Evolutionary conservation across 148 eudicot species (phyloP).

Genomic region (Salicornia ramosissima): DNA sequence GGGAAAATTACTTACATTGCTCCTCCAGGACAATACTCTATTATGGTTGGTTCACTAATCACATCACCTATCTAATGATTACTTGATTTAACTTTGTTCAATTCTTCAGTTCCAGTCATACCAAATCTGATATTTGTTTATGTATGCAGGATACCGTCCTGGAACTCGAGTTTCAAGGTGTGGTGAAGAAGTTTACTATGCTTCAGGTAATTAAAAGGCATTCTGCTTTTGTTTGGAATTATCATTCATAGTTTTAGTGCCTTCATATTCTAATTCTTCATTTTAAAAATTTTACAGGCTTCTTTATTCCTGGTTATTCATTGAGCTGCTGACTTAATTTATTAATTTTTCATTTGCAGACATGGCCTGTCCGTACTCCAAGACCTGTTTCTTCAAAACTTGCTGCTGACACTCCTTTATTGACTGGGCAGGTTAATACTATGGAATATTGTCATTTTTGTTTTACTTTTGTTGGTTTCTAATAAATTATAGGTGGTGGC

Average conservation of each 20-base stretch:
- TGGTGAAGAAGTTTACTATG: constrained; percentile 88
- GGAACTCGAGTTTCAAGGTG: constrained; percentile 98
- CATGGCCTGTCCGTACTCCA: constrained; percentile 98
- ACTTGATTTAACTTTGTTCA: background rate
- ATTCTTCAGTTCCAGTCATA: background rate
- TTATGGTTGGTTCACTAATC: constrained; percentile 46
- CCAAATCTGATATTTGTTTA: background rate
- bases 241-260: background rate
- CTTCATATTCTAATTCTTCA: background rate
- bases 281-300: background rate
- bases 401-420: constrained; percentile 97
- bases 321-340: background rate
- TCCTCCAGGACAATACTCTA: constrained; percentile 89
- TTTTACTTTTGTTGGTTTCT: background rate
- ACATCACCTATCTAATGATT: constrained; percentile 1
- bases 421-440: constrained; percentile 84
- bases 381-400: constrained; percentile 96
- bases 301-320: background rate
- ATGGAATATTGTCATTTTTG: background rate
- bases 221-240: constrained; percentile 12
- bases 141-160: constrained; percentile 83
- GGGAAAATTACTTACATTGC: constrained; percentile 92
- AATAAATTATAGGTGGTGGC: constrained; percentile 2
- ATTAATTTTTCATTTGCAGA: constrained; percentile 44
- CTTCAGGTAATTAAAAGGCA: constrained; percentile 61